These are phyloP conservation scores for Dothideomycetes sp. DNA, from an alignment of 2,329 filamentous ascomycete species.

Conservation along the genomic window DNA sequence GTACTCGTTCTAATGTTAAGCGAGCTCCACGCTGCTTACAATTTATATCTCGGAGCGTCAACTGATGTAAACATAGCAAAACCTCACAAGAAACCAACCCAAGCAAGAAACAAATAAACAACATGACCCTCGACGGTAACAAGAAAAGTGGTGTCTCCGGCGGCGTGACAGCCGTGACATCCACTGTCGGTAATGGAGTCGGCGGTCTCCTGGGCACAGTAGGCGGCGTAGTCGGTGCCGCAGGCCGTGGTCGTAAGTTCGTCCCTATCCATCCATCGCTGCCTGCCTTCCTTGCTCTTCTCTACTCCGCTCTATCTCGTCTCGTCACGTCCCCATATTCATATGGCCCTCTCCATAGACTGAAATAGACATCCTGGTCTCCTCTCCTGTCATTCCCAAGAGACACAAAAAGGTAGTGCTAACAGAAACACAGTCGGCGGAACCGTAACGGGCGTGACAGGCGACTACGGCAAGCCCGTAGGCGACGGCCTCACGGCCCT, in stretches of 20 bases:
- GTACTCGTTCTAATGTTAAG: too few species aligned
- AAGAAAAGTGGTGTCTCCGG: conserved; percentile 36
- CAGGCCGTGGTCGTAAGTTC: conserved; percentile 24
- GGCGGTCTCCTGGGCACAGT: conserved; percentile 44
- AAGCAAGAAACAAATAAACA: too few species aligned
- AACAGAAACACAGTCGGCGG: conserved; percentile 27
- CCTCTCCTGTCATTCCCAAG: too few species aligned
- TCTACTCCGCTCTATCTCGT: too few species aligned
- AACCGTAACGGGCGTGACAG: conserved; percentile 35
- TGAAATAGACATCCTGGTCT: too few species aligned
- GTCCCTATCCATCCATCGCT: background rate
- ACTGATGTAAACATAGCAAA: too few species aligned
- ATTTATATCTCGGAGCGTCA: too few species aligned
- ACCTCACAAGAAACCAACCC: too few species aligned
- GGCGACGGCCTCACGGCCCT: conserved; percentile 31
- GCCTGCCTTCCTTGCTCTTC: background rate
- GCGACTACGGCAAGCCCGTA: conserved; percentile 26
- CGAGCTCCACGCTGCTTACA: too few species aligned
- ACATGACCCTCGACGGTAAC: conserved; percentile 14
- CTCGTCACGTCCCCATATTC: too few species aligned
- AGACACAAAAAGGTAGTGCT: too few species aligned
- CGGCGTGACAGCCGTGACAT: conserved; percentile 44
- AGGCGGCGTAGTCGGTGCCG: conserved; percentile 40
- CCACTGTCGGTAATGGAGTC: conserved; percentile 43
- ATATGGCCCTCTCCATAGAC: too few species aligned